Conservation (phyloP, 2,329 filamentous ascomycete species). For the Cytospora piceae region DNA sequence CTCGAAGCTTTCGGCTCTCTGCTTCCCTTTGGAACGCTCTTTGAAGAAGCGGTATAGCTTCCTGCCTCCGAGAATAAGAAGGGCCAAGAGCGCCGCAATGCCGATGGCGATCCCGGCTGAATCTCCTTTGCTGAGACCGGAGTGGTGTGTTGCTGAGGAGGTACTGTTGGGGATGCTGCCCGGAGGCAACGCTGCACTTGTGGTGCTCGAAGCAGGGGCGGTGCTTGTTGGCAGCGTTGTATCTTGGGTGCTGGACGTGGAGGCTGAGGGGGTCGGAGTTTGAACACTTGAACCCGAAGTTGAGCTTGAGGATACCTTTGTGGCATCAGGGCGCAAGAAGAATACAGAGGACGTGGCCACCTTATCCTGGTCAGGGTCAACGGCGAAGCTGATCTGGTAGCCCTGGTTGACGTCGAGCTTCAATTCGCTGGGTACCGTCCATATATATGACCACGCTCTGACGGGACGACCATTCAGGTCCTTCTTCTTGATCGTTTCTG, state of each 20-base stretch:
- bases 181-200: not conserved
- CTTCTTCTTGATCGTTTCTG: no score
- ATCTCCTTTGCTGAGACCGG: not conserved
- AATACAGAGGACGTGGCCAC: not conserved
- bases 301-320: not conserved
- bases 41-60: not conserved
- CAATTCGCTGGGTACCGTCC: not conserved
- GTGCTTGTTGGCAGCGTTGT: not conserved
- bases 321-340: not conserved
- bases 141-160: not conserved
- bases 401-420: not conserved
- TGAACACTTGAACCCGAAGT: not conserved
- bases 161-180: not conserved
- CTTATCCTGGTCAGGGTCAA: not conserved
- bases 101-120: not conserved
- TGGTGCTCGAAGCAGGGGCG: not conserved
- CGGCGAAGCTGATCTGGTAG: not conserved
- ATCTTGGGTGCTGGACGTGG: not conserved
- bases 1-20: not conserved
- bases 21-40: not conserved
- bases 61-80: not conserved
- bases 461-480: not conserved
- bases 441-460: not conserved
- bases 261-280: not conserved
- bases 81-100: not conserved